phyloP scores from a whole-genome alignment of 2,329 filamentous ascomycete species.

The Colletotrichum spinosum region DNA sequence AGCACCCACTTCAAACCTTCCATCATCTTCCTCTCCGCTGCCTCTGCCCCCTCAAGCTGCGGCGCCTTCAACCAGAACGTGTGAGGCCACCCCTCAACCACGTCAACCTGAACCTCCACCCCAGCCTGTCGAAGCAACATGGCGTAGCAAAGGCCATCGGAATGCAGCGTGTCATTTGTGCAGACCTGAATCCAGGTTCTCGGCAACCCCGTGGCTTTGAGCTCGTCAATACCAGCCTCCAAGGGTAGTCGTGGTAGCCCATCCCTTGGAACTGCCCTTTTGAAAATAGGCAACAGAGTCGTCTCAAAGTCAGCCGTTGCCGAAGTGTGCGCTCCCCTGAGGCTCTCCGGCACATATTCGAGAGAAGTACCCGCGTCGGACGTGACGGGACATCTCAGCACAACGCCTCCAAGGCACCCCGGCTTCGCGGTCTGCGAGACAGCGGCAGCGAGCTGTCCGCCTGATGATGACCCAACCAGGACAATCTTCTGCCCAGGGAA shows the following conservation, averaged over 20 bases:
- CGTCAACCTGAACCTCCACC: conserved; percentile 54
- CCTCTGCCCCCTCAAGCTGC: conserved; percentile 51
- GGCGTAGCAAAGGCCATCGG: conserved; percentile 63
- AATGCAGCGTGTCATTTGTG: conserved; percentile 63
- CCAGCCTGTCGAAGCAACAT: conserved; percentile 53
- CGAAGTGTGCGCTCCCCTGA: conserved; percentile 54
- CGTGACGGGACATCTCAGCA: conserved; percentile 62
- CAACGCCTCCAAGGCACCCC: conserved; percentile 50
- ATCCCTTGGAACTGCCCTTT: conserved; percentile 50
- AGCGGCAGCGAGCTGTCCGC: conserved; percentile 59
- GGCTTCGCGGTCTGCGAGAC: conserved; percentile 49
- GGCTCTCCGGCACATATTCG: conserved; percentile 49
- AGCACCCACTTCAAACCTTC: conserved; percentile 55
- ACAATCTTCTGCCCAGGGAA: conserved; percentile 43
- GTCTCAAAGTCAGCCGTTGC: conserved; percentile 52
- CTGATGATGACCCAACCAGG: conserved; percentile 59
- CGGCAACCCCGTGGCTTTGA: conserved; percentile 50
- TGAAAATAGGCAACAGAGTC: conserved; percentile 47
- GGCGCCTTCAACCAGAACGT: conserved; percentile 64
- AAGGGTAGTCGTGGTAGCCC: conserved; percentile 55
- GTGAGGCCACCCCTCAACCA: conserved; percentile 61
- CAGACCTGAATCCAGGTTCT: conserved; percentile 62
- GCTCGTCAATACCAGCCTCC: conserved; percentile 46
- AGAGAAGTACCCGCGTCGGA: conserved; percentile 54
- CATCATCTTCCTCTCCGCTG: conserved; percentile 56